Conservation (phyloP, 2,329 filamentous ascomycete species). For the Penicillium polonicum region DNA sequence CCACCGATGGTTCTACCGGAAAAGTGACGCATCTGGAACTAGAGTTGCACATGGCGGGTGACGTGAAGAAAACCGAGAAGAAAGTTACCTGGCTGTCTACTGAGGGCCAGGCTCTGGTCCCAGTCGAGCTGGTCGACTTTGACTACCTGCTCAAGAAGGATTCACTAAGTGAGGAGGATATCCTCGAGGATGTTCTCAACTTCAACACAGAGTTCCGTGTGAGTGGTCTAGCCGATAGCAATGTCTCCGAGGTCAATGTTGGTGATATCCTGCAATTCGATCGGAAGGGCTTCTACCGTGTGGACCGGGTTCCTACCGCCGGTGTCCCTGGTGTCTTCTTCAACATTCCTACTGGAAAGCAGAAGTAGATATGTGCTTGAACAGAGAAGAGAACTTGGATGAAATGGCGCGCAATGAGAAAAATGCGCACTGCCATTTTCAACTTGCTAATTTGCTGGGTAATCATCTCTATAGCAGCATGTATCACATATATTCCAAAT, state of each 20-base stretch:
- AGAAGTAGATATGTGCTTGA: too few species aligned
- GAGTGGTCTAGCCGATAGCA: conserved; percentile 75
- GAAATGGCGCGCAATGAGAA: too few species aligned
- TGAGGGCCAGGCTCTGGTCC: conserved; percentile 71
- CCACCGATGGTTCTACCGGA: conserved; percentile 48
- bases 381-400: too few species aligned
- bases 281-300: conserved; percentile 84
- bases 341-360: too few species aligned
- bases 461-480: too few species aligned
- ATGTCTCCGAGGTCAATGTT: conserved; percentile 71
- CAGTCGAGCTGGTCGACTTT: conserved; percentile 86
- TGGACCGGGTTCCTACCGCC: conserved; percentile 64
- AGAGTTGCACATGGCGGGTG: conserved; percentile 82
- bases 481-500: too few species aligned
- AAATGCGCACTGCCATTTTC: too few species aligned
- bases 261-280: conserved; percentile 95
- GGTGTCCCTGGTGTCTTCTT: conserved; percentile 63
- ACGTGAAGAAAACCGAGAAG: conserved; percentile 93
- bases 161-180: conserved; percentile 83
- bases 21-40: conserved; percentile 70
- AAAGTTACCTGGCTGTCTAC: conserved; percentile 90
- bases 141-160: conserved; percentile 95
- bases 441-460: too few species aligned
- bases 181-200: conserved; percentile 79
- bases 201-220: conserved; percentile 71